Evolutionary conservation across 2,329 filamentous ascomycete genomes (phyloP).

Genomic region (Aspergillus quadrilineatus): DNA sequence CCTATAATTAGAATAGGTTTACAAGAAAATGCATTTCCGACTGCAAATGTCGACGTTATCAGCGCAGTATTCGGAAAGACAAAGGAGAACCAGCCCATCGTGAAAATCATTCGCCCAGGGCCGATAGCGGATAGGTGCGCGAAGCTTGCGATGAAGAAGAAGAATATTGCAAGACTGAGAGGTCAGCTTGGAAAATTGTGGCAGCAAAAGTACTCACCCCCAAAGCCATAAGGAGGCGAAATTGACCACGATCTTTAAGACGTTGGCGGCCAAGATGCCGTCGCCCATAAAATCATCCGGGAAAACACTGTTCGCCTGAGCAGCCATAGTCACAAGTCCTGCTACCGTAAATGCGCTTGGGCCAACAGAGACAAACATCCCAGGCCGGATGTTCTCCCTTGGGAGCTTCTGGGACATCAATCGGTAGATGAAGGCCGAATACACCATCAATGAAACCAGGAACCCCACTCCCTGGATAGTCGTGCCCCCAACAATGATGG

Average conservation of each 20-base stretch:
- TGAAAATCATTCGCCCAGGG: constrained; percentile 65
- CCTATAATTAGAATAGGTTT: constrained; percentile 65
- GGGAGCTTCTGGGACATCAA: constrained; percentile 87
- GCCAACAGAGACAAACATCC: constrained; percentile 82
- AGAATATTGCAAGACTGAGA: constrained; percentile 69
- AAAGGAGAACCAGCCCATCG: constrained; percentile 85
- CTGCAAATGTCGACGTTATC: constrained; percentile 68
- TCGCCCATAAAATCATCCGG: constrained; percentile 57
- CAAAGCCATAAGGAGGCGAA: constrained; percentile 76
- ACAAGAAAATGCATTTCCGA: constrained; percentile 63
- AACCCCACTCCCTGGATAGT: constrained; percentile 66
- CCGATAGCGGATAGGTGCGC: constrained; percentile 69
- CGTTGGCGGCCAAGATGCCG: constrained; percentile 54
- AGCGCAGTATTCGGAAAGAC: constrained; percentile 78
- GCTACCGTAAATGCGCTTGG: constrained; percentile 69
- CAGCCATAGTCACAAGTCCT: constrained; percentile 60
- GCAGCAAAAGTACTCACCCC: constrained; percentile 47
- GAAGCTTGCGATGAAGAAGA: constrained; percentile 76
- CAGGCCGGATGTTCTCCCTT: constrained; percentile 70
- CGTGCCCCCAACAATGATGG: constrained; percentile 59
- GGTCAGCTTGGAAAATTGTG: constrained; percentile 12
- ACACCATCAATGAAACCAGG: constrained; percentile 72
- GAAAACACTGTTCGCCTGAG: constrained; percentile 50
- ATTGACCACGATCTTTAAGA: constrained; percentile 57
- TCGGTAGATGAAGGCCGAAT: constrained; percentile 78